Percentiles rank a stretch among this genome's conserved stretches.
Evolutionary conservation across 2,329 filamentous ascomycete genomes (phyloP).

Genomic region (Xylariaceae sp.): DNA sequence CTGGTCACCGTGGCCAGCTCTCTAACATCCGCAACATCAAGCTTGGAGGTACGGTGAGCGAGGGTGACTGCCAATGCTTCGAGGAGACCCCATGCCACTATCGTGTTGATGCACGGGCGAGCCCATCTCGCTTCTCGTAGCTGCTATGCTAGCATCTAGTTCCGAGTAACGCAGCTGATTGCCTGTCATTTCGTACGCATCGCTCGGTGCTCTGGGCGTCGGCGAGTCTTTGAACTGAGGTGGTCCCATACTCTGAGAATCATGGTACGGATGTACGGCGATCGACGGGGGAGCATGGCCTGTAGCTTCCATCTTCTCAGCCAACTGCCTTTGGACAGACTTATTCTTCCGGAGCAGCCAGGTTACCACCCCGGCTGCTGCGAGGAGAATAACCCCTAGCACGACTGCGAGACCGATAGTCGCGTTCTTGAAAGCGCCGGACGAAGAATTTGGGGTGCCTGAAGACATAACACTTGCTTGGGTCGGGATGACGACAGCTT

Average conservation of each 20-base stretch:
- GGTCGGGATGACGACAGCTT: conserved; percentile 32
- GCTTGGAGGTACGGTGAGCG: not conserved
- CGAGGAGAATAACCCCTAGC: conserved; percentile 30
- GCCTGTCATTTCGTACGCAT: not conserved
- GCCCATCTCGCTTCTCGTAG: conserved; percentile 27
- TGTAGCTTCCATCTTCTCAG: conserved; percentile 15
- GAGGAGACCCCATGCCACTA: conserved; percentile 4
- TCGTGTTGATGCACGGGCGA: conserved; percentile 16
- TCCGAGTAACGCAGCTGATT: conserved; percentile 31
- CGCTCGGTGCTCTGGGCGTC: conserved; percentile 6
- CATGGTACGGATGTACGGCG: conserved; percentile 6
- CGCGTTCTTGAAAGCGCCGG: conserved; percentile 29
- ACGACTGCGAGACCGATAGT: conserved; percentile 36
- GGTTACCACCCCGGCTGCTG: conserved; percentile 16
- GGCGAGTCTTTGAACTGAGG: conserved; percentile 17
- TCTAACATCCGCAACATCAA: too few relatives aligned
- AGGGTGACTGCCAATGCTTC: conserved; percentile 3
- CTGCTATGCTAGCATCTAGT: conserved; percentile 28
- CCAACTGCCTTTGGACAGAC: conserved; percentile 23
- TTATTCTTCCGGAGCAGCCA: conserved; percentile 34
- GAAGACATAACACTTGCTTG: conserved; percentile 29
- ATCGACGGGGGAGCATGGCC: conserved; percentile 2
- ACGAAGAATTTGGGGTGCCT: conserved; percentile 35
- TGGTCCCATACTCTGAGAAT: conserved; percentile 17
- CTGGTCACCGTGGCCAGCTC: too few relatives aligned